phyloP scores from a whole-genome alignment of 768 basidiomycete genomes.

The Coprinopsis strossmayeri region DNA sequence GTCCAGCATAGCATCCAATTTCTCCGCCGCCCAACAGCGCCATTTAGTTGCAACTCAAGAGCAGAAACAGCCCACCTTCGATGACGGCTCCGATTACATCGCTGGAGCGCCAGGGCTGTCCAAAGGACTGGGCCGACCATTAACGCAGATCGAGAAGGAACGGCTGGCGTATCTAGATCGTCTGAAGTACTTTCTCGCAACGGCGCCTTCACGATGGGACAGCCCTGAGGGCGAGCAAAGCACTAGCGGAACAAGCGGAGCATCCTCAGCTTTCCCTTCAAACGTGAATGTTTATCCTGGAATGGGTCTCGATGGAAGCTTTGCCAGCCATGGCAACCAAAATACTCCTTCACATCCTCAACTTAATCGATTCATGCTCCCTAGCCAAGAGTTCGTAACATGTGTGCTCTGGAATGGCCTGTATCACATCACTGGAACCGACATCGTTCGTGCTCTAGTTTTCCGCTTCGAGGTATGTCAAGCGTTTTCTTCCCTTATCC shows the following conservation, averaged over 20 bases:
- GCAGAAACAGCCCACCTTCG: background rate
- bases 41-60: constrained; percentile 1
- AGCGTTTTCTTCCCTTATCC: background rate
- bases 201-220: constrained; percentile 75
- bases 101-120: constrained; percentile 25
- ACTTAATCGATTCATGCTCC: constrained; percentile 82
- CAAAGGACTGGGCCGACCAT: constrained; percentile 45
- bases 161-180: constrained; percentile 69
- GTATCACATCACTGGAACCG: constrained; percentile 94
- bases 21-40: constrained; percentile 7
- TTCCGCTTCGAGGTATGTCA: constrained; percentile 77
- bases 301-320: constrained; percentile 13
- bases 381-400: constrained; percentile 80
- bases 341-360: constrained; percentile 61
- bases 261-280: constrained; percentile 16
- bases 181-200: constrained; percentile 86
- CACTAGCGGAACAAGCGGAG: constrained; percentile 19
- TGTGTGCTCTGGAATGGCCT: constrained; percentile 91
- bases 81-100: constrained; percentile 10
- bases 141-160: constrained; percentile 61
- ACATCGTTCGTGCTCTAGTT: constrained; percentile 92
- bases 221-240: constrained; percentile 21
- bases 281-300: constrained; percentile 13
- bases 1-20: constrained; percentile 8
- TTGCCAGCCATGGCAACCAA: constrained; percentile 26